phyloP scores from a whole-genome alignment of 2,329 filamentous ascomycete genomes.

The Apiospora arundinis region DNA sequence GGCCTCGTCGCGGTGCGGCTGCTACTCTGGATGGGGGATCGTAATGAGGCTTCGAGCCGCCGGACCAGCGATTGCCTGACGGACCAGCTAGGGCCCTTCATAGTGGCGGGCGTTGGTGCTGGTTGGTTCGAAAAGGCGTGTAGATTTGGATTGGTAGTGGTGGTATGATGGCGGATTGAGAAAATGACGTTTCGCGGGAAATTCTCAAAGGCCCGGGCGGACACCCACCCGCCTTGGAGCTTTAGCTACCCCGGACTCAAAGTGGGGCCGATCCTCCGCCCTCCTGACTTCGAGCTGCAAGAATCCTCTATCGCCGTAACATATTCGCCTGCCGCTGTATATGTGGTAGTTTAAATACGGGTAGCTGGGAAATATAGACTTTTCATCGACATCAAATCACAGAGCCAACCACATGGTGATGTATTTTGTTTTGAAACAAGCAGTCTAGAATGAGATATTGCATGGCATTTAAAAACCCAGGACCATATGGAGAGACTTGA shows the following conservation, averaged over 20 bases:
- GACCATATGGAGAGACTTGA: no score
- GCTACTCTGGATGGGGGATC: constrained; percentile 30
- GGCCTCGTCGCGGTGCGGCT: constrained; percentile 1
- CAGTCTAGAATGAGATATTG: no score
- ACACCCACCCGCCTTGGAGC: neutral
- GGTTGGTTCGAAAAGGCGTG: neutral
- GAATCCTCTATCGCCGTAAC: neutral
- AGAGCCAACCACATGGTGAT: no score
- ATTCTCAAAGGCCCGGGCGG: constrained; percentile 10
- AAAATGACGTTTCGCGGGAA: constrained; percentile 22
- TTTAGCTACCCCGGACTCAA: constrained; percentile 14
- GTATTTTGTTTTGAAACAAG: no score
- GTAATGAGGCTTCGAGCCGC: constrained; percentile 34
- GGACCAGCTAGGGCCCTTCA: constrained; percentile 34
- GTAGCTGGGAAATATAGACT: no score
- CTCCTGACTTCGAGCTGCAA: neutral
- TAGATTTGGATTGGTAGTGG: neutral
- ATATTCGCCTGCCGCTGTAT: no score
- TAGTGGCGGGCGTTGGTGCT: constrained; percentile 24
- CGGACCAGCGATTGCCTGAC: constrained; percentile 33
- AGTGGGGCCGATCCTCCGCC: constrained; percentile 14
- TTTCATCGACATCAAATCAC: no score
- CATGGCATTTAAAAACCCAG: no score
- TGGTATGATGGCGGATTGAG: neutral
- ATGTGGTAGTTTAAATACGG: no score